These are phyloP conservation scores for Candida qinlingensis DNA, from an alignment of 805 yeast species.

Conservation along the genomic window DNA sequence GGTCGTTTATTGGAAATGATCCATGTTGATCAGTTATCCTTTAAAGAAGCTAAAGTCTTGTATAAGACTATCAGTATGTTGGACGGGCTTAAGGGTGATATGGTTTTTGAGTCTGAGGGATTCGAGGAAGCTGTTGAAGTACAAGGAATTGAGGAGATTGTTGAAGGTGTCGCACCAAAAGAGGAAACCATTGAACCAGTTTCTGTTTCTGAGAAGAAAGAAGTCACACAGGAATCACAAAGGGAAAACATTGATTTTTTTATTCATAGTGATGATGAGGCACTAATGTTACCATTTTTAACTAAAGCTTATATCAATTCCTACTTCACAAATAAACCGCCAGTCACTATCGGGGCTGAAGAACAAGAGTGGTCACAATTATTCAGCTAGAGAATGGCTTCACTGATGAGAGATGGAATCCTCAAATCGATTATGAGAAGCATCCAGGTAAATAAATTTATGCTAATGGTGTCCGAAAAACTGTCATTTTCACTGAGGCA, in stretches of 20 bases:
- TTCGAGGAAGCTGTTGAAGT: neutral
- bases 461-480: neutral
- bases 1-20: conserved; percentile 8
- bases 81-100: neutral
- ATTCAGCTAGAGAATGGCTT: neutral
- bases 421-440: neutral
- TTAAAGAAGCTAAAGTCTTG: neutral
- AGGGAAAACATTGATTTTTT: no score
- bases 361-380: neutral
- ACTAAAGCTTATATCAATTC: neutral
- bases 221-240: no score
- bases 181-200: neutral
- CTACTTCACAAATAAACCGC: neutral
- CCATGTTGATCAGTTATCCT: neutral
- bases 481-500: neutral
- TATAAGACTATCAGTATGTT: neutral
- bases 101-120: neutral
- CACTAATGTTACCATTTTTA: neutral
- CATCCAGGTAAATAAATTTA: neutral
- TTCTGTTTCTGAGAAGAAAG: neutral
- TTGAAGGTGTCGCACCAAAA: neutral
- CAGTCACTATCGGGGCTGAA: neutral
- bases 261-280: neutral
- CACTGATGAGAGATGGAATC: neutral
- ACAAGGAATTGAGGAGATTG: neutral